Base-by-base conservation (phyloP, 306 rosid species). In the Vigna trinervia region DNA sequence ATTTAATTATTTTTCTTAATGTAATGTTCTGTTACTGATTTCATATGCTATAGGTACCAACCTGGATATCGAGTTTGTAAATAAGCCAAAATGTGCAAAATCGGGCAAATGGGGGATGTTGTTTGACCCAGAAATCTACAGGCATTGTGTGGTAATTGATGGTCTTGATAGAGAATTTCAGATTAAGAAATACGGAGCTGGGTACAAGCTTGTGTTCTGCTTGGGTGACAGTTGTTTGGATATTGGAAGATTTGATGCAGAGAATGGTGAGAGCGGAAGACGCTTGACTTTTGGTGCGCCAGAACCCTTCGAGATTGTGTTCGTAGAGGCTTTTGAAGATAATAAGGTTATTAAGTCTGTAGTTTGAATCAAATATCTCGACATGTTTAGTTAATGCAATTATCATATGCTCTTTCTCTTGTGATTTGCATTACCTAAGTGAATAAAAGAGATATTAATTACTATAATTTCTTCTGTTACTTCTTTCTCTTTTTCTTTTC, bases 111-210 rank as follows among this genome's bases (percentile, higher is more conserved):
- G 82, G 82, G 0, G 22, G 7, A n/a, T 51, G 8, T 52, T 79
- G 62, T 32, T 60, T 65, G 82, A 71, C 15, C 6, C 47, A 12
- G 38, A 15, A 0, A 48, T 61, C 30, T 0, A 9, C 5, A 20
- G 38, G 9, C 45, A 38, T 3, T 79, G 57, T 13, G 58, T 79
- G 38, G 83, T 73, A 0, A 79, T 79, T 50, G 79, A 78, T 8
- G 74, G 45, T 5, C 34, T 0, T 26, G 0, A 26, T 26, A 30
- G 1, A 74, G 0, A 30, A 10, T 80, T 80, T 2, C 19, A 6
- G 30, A 80, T 80, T 65, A 1, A 65, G 45, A 54, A 54, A 5
- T 14, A 30, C 23, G 0, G 0, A 14, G 0, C 12, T 4, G 38
- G 57, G 2, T 64, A 64, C 70, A 64, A 64, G 10, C 51, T 64